Base-by-base conservation (phyloP, 2,329 filamentous ascomycete genomes). In the Fusarium sp. region DNA sequence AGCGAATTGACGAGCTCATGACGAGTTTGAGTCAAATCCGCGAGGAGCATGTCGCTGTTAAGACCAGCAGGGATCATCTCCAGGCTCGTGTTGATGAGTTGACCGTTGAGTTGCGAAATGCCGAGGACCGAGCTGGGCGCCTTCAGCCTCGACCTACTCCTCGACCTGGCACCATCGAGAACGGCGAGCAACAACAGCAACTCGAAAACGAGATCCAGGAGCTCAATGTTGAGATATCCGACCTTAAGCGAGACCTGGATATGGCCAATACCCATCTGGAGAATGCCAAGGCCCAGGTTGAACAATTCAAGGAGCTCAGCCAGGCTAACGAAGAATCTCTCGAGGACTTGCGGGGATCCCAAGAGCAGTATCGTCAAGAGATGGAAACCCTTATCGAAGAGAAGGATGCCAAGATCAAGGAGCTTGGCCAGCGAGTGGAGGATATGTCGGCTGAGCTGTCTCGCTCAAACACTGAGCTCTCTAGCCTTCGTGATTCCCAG, bases 1-100 rank as follows among this genome's bases (percentile, higher is more conserved):
- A 94, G 79, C 90, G 94, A 53, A 96, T 98, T 65, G 95, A 99
- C 71, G 95, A 98, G 75, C 87, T 99, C 46, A 91, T 95, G 67
- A 85, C 90, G 31, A 95, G 89, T 74, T 84, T 98, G 42, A 87
- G 93, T 71, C 89, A 93, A 65, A 89, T 91, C 52, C 93, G 95
- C 45, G 94, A 98, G 79, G 94, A 98, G 73, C 87, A 97, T 53
- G 89, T 96, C 46, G 90, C 91, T 26, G 89, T 91, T 25, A 97
- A 97, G 84, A 97, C 95, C 2, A 92, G 89, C 48, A 90, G 92
- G 49, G 95, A 98, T 78, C 93, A 98, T 77, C 85, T 99, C 3
- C 94, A 98, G 78, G 88, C 90, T 34, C 89, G 94, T 60, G 93
- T 97, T 5, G 92, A 97, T 70, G 95, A 98, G 81, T 83, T 99